These are phyloP conservation scores for Amaranthus hypochondriacus DNA, from an alignment of 148 eudicot genomes.

Conservation along the genomic window DNA sequence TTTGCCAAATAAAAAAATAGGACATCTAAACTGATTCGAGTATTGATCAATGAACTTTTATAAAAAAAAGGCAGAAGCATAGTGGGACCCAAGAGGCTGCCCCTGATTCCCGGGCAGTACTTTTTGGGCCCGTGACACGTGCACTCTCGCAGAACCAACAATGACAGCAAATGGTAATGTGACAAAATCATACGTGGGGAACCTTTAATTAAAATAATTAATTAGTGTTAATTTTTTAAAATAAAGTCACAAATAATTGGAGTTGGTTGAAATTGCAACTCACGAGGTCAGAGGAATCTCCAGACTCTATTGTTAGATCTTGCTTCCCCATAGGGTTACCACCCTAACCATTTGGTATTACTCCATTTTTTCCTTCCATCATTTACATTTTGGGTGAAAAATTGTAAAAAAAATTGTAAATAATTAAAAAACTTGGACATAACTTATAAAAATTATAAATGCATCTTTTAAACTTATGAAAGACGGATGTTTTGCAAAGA, in stretches of 20 bases:
- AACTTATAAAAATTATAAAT: too few species aligned
- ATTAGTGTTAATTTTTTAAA: background rate
- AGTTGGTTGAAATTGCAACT: background rate
- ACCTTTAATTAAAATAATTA: background rate
- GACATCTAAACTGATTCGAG: too few species aligned
- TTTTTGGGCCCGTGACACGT: conserved; percentile 28
- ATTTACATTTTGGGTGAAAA: too few species aligned
- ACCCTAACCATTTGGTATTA: background rate
- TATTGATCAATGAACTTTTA: too few species aligned
- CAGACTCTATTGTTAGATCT: conserved; percentile 17
- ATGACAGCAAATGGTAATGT: conserved; percentile 6
- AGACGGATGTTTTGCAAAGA: too few species aligned
- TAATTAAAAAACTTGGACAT: too few species aligned
- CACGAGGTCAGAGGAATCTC: conserved; percentile 28
- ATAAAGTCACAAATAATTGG: background rate
- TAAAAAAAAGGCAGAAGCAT: background rate
- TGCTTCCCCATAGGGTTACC: conserved; percentile 12
- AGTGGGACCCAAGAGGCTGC: conserved; percentile 15
- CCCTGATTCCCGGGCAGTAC: conserved; percentile 29
- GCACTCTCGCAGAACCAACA: conserved; percentile 22
- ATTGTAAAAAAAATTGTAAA: too few species aligned
- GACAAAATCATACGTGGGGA: conserved; percentile 20
- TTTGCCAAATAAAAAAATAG: too few species aligned
- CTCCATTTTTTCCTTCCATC: too few species aligned
- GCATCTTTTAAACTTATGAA: too few species aligned